phyloP scores from a whole-genome alignment of 805 yeast genomes.

The Pichia manshurica region DNA sequence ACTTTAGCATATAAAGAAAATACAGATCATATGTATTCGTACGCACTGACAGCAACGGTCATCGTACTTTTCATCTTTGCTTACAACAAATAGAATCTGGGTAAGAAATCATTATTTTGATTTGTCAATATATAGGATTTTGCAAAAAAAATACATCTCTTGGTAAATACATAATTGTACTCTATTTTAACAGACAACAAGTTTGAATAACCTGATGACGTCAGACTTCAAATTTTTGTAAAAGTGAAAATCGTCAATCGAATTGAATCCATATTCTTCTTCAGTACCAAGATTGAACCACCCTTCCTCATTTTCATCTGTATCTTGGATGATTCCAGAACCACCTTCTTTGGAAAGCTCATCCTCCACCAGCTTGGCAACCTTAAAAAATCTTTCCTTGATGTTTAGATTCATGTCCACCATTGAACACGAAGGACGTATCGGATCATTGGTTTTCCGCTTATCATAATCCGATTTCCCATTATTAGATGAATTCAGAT shows the following conservation, averaged over 20 bases:
- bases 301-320: conserved; percentile 17
- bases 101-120: too few species aligned
- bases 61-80: background rate
- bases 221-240: conserved; percentile 22
- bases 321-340: background rate
- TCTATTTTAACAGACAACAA: conserved; percentile 4
- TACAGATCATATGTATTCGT: background rate
- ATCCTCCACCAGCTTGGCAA: conserved; percentile 10
- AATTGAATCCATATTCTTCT: conserved; percentile 9
- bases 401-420: background rate
- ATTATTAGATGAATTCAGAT: background rate
- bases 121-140: too few species aligned
- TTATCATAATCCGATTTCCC: background rate
- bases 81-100: background rate
- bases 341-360: conserved; percentile 10
- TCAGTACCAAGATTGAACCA: conserved; percentile 22
- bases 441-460: background rate
- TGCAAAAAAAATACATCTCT: too few species aligned
- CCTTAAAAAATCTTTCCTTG: conserved; percentile 3
- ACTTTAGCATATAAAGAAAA: background rate
- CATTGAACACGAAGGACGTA: too few species aligned
- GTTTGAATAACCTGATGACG: conserved; percentile 19
- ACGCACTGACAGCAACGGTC: background rate
- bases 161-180: background rate
- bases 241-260: conserved; percentile 24